Evolutionary conservation across 1,139 yeast genomes (phyloP).

Genomic region (Yamadazyma buinensis): DNA sequence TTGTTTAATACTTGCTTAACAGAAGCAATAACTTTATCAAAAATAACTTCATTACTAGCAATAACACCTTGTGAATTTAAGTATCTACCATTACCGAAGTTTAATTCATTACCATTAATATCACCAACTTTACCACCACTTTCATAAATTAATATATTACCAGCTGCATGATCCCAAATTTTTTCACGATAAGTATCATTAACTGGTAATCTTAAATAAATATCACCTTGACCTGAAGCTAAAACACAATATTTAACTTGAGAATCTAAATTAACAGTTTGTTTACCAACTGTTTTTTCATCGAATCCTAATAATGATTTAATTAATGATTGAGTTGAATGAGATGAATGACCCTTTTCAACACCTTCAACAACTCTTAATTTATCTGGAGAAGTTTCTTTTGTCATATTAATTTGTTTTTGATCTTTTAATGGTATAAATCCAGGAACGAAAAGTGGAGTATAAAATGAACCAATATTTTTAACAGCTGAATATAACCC

Average conservation of each 20-base stretch:
- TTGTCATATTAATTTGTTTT: conserved; percentile 41
- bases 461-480: conserved; percentile 68
- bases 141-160: conserved; percentile 78
- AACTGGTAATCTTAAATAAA: conserved; percentile 84
- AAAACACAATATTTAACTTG: conserved; percentile 94
- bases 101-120: conserved; percentile 64
- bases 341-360: conserved; percentile 95
- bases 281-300: conserved; percentile 39
- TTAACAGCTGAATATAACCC: conserved; percentile 75
- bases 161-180: conserved; percentile 99
- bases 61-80: conserved; percentile 85
- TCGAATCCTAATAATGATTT: conserved; percentile 55
- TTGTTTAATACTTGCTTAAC: conserved; percentile 40
- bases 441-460: conserved; percentile 34
- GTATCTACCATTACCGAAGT: conserved; percentile 86
- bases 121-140: conserved; percentile 93
- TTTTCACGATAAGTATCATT: conserved; percentile 78
- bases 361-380: conserved; percentile 90
- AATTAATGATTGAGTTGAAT: conserved; percentile 76
- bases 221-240: conserved; percentile 89
- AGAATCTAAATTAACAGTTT: conserved; percentile 76
- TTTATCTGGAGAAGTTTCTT: conserved; percentile 35
- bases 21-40: conserved; percentile 57
- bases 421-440: conserved; percentile 36
- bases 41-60: conserved; percentile 72